Conservation (phyloP, 495 filamentous ascomycete species). For the Friedmanniomyces endolithicus region DNA sequence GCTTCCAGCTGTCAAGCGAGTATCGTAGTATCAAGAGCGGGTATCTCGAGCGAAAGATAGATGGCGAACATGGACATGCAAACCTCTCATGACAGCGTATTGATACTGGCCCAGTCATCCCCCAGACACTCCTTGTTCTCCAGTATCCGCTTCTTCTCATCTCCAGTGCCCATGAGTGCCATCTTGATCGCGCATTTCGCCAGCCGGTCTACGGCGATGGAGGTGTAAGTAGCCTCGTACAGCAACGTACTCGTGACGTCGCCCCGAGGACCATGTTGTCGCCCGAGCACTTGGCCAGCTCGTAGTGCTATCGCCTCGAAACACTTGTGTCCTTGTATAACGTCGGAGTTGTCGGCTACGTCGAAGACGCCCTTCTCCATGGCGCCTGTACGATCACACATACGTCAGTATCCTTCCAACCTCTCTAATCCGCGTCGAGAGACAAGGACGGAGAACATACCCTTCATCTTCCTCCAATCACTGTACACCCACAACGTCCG, state of each 20-base stretch:
- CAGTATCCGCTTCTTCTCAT: slow-evolving; percentile 15
- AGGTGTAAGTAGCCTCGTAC: slow-evolving; percentile 10
- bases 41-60: background rate
- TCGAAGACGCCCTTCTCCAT: slow-evolving; percentile 20
- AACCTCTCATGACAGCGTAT: background rate
- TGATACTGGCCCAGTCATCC: slow-evolving; percentile 16
- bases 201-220: slow-evolving; percentile 12
- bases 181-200: slow-evolving; percentile 12
- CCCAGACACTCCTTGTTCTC: slow-evolving; percentile 20
- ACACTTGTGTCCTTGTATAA: slow-evolving; percentile 14
- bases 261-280: background rate
- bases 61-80: no score
- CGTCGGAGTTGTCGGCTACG: slow-evolving; percentile 13
- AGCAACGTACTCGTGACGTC: slow-evolving; percentile 14
- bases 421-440: background rate
- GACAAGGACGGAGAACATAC: background rate
- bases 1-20: background rate
- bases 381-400: slow-evolving; percentile 1
- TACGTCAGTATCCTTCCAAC: background rate
- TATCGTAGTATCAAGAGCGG: background rate
- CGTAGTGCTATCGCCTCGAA: slow-evolving; percentile 18
- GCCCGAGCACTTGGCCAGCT: slow-evolving; percentile 6
- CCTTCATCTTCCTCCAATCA: slow-evolving; percentile 18
- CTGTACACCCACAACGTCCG: slow-evolving; percentile 15
- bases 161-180: slow-evolving; percentile 11